These are phyloP conservation scores for Leccinum uliginosum DNA, from an alignment of 768 basidiomycete species.

Conservation along the genomic window DNA sequence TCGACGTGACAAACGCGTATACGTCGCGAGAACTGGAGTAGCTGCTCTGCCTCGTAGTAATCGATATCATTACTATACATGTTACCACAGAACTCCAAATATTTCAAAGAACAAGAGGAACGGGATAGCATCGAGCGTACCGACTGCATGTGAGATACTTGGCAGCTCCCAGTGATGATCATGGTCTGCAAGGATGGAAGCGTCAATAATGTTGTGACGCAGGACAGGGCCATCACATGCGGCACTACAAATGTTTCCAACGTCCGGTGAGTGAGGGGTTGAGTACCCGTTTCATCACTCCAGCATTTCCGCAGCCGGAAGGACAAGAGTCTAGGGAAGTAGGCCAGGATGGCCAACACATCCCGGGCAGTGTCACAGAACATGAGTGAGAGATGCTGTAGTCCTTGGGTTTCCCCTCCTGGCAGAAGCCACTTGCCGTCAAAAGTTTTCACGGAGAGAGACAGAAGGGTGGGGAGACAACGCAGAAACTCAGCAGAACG, in stretches of 20 bases:
- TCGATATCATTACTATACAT: neutral
- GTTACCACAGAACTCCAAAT: neutral
- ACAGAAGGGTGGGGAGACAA: neutral
- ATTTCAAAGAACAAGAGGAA: neutral
- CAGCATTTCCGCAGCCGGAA: neutral
- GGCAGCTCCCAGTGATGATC: neutral
- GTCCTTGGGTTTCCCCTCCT: neutral
- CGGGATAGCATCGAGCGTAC: neutral
- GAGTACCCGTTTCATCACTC: neutral
- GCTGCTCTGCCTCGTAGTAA: neutral
- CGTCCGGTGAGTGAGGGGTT: neutral
- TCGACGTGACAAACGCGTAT: neutral
- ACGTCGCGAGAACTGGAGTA: neutral
- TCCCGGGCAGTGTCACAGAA: neutral
- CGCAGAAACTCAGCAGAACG: neutral
- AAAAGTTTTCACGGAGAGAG: neutral
- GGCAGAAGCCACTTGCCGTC: neutral
- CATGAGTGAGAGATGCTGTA: neutral
- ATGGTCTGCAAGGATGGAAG: neutral
- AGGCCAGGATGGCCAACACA: neutral
- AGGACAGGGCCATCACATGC: neutral
- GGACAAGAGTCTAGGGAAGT: neutral
- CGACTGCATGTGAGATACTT: neutral
- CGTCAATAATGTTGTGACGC: neutral
- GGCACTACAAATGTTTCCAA: neutral